Evolutionary conservation across 805 yeast genomes (phyloP).

Genomic region (Nakazawaea wyomingensis): DNA sequence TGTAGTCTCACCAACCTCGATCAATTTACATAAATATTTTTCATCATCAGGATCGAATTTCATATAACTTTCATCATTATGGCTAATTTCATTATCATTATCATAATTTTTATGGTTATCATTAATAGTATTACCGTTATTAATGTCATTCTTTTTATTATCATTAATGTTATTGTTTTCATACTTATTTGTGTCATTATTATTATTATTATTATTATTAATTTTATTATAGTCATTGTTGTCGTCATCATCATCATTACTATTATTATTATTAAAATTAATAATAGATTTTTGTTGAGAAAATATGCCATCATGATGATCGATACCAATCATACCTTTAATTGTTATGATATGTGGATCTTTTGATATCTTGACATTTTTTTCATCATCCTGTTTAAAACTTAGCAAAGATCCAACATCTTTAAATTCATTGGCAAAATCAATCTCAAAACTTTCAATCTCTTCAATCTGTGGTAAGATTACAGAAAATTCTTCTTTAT

Average conservation of each 20-base stretch:
- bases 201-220: background rate
- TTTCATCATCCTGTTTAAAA: slow-evolving; percentile 3
- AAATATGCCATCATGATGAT: too few relatives aligned
- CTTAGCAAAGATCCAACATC: background rate
- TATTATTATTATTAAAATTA: too few relatives aligned
- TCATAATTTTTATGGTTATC: background rate
- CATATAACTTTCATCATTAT: background rate
- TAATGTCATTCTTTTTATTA: background rate
- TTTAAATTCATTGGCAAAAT: background rate
- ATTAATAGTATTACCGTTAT: background rate
- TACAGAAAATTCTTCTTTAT: background rate
- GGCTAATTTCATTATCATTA: background rate
- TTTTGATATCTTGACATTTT: background rate
- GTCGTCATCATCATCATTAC: background rate
- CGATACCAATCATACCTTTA: background rate
- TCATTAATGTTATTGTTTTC: background rate
- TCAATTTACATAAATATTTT: slow-evolving; percentile 16
- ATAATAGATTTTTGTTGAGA: too few relatives aligned
- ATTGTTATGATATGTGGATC: background rate
- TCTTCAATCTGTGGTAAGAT: background rate
- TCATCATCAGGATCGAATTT: slow-evolving; percentile 5
- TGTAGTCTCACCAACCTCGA: slow-evolving; percentile 35
- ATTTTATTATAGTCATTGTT: background rate
- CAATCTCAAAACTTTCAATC: background rate
- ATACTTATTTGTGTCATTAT: too few relatives aligned